These are phyloP conservation scores for Fusarium pseudonygamai DNA, from an alignment of 2,329 filamentous ascomycete genomes.

Conservation along the genomic window DNA sequence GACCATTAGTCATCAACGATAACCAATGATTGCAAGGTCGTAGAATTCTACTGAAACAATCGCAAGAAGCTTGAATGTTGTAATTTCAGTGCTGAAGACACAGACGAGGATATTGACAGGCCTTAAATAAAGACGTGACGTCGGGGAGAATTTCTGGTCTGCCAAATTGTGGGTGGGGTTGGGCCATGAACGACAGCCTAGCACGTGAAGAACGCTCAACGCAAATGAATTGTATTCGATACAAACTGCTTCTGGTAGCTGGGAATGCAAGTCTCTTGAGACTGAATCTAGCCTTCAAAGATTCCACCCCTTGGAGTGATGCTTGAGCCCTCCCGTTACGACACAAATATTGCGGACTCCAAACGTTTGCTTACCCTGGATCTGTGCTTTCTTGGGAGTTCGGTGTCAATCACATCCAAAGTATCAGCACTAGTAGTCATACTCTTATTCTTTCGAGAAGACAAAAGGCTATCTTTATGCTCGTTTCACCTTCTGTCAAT, in stretches of 20 bases:
- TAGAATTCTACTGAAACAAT: not conserved
- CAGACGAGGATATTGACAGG: accelerated
- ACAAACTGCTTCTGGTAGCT: accelerated
- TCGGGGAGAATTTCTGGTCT: not conserved
- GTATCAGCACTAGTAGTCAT: not conserved
- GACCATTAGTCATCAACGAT: not conserved
- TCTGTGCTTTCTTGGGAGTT: accelerated
- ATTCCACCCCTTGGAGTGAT: accelerated
- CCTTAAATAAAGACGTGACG: not conserved
- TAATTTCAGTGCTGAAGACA: accelerated
- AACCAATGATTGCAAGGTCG: not conserved
- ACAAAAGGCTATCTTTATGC: too few species aligned
- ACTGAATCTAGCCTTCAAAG: accelerated
- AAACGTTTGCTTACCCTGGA: not conserved
- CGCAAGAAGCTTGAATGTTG: not conserved
- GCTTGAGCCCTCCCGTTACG: not conserved
- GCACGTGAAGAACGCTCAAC: not conserved
- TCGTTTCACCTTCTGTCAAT: too few species aligned
- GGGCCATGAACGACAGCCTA: too few species aligned
- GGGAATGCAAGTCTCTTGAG: accelerated
- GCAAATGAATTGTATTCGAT: not conserved
- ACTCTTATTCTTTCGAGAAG: too few species aligned
- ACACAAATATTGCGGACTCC: too few species aligned
- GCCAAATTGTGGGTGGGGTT: not conserved
- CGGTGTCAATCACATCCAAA: not conserved